phyloP scores from a whole-genome alignment of 306 rosid species.

The Styphnolobium japonicum region DNA sequence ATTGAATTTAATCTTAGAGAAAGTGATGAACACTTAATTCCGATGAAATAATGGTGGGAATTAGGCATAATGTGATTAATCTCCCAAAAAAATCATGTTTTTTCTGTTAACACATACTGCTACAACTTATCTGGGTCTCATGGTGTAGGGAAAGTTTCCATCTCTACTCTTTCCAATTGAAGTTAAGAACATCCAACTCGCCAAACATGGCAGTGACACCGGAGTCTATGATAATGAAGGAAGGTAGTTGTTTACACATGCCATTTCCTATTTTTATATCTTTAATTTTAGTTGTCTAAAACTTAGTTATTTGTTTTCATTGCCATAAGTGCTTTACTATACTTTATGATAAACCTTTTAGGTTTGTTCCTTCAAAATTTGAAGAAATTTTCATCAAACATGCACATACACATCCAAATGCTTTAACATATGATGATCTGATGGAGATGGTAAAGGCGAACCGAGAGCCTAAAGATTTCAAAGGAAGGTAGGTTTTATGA shows the following conservation, averaged over 20 bases:
- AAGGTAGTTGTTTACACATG: constrained; percentile 39
- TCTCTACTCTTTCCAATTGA: constrained; percentile 70
- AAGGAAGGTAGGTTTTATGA: constrained; percentile 54
- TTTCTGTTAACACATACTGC: background rate
- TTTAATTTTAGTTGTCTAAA: background rate
- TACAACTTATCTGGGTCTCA: background rate
- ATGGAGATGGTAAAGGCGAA: constrained; percentile 49
- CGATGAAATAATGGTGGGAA: no score
- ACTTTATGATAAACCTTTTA: background rate
- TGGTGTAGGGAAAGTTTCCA: constrained; percentile 62
- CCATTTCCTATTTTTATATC: background rate
- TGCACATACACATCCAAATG: constrained; percentile 48
- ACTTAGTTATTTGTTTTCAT: background rate
- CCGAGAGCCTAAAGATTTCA: constrained; percentile 51
- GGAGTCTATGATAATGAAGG: constrained; percentile 70
- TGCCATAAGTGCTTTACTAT: background rate
- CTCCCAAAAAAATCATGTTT: background rate
- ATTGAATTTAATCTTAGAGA: background rate
- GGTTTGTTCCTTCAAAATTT: constrained; percentile 66
- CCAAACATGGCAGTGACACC: constrained; percentile 71
- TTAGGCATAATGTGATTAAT: no score
- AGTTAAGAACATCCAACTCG: constrained; percentile 47
- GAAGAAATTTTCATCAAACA: constrained; percentile 71
- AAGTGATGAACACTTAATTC: background rate
- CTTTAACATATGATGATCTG: constrained; percentile 66